A percentile compares a stretch with the other conserved stretches of the same genome.
These are phyloP conservation scores for Pestalotiopsis sp. DNA, from an alignment of 2,329 filamentous ascomycete species.

Conservation along the genomic window DNA sequence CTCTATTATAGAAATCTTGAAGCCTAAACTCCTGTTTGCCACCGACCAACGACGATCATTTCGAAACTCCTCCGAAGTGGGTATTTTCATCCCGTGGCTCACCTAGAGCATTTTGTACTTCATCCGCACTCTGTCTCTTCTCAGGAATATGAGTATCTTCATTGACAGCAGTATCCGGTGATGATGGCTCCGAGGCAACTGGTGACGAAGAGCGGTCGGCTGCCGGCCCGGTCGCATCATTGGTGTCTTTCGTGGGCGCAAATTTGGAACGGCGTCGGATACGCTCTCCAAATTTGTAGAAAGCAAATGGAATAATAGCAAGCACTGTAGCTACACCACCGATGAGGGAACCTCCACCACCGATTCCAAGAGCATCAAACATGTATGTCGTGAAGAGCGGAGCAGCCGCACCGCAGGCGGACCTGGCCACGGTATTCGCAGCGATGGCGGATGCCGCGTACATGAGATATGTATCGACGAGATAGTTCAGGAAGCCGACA, in stretches of 20 bases:
- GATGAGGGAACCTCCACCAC: conserved; percentile 57
- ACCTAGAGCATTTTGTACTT: conserved; percentile 17
- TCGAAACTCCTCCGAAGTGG: conserved; percentile 12
- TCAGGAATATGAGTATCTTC: conserved; percentile 9
- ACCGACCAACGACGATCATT: too few relatives aligned
- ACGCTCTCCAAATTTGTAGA: conserved; percentile 52
- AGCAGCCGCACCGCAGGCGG: conserved; percentile 58
- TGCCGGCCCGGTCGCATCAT: conserved; percentile 21
- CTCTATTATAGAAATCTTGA: too few relatives aligned
- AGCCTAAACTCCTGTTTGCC: too few relatives aligned
- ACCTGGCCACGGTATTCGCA: conserved; percentile 62
- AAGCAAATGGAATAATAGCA: conserved; percentile 59
- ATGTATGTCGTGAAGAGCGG: conserved; percentile 62
- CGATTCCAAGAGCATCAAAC: conserved; percentile 63
- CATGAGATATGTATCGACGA: conserved; percentile 55
- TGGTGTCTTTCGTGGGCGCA: conserved; percentile 28
- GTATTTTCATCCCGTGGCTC: conserved; percentile 18
- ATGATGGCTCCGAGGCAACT: conserved; percentile 17
- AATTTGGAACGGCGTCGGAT: conserved; percentile 43
- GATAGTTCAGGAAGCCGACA: conserved; percentile 55
- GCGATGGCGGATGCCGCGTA: conserved; percentile 67
- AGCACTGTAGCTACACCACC: conserved; percentile 46
- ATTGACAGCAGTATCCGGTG: conserved; percentile 14
- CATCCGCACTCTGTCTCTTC: conserved; percentile 15
- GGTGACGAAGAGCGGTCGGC: not conserved